These are phyloP conservation scores for Saccharomycopsis sp. DNA, from an alignment of 805 yeast species.

Conservation along the genomic window DNA sequence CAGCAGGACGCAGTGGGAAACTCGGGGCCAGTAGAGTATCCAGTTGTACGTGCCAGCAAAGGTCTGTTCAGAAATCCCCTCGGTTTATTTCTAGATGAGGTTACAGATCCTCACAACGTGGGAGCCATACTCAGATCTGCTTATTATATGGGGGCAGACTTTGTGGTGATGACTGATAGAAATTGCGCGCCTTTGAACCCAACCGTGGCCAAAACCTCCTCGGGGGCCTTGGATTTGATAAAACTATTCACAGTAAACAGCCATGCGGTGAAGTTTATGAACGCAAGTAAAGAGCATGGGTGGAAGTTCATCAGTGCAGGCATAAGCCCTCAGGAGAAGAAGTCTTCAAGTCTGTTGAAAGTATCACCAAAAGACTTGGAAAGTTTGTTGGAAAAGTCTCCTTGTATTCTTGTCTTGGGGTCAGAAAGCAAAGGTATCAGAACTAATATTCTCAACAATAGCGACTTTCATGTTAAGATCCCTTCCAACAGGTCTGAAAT, in stretches of 20 bases:
- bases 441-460: conserved; percentile 47
- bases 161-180: conserved; percentile 40
- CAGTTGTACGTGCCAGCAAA: not conserved
- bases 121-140: conserved; percentile 51
- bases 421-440: conserved; percentile 82
- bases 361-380: conserved; percentile 37
- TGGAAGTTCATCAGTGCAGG: conserved; percentile 70
- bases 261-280: conserved; percentile 57
- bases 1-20: not conserved
- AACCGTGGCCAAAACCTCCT: conserved; percentile 68
- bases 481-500: conserved; percentile 24
- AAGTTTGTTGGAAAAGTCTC: conserved; percentile 37
- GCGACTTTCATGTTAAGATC: conserved; percentile 39
- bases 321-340: conserved; percentile 26
- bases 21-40: not conserved
- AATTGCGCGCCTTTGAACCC: conserved; percentile 67
- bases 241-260: conserved; percentile 49
- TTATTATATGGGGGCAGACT: conserved; percentile 49
- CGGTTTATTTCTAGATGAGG: conserved; percentile 43
- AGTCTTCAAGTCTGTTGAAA: conserved; percentile 21
- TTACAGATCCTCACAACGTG: conserved; percentile 53
- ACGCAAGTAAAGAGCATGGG: conserved; percentile 43
- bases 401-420: conserved; percentile 68
- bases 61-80: conserved; percentile 37
- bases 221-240: conserved; percentile 75